Percentiles rank a stretch among this genome's conserved stretches.
Evolutionary conservation across 805 yeast species (phyloP).

Genomic region (Saturnispora mendoncae): DNA sequence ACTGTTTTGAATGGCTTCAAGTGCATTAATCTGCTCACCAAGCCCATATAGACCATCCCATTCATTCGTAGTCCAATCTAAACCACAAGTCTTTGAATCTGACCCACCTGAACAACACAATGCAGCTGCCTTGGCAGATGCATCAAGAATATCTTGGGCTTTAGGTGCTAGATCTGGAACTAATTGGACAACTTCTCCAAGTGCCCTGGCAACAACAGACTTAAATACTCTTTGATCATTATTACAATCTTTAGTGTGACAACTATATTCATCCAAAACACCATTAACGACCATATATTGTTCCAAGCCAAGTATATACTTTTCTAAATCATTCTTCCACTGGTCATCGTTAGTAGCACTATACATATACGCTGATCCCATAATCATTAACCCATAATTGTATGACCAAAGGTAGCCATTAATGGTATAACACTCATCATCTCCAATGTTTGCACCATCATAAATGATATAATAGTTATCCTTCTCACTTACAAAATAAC

Average conservation of each 20-base stretch:
- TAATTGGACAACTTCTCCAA: slow-evolving; percentile 24
- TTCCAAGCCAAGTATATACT: slow-evolving; percentile 32
- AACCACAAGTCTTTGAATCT: slow-evolving; percentile 71
- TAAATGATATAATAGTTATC: slow-evolving; percentile 40
- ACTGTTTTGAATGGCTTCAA: slow-evolving; percentile 56
- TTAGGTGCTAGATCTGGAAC: slow-evolving; percentile 40
- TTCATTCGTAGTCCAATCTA: slow-evolving; percentile 48
- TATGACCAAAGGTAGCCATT: slow-evolving; percentile 55
- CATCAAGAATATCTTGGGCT: slow-evolving; percentile 26
- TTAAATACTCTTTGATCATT: slow-evolving; percentile 74
- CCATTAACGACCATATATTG: slow-evolving; percentile 31
- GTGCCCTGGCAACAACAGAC: slow-evolving; percentile 22
- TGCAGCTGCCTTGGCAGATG: slow-evolving; percentile 63
- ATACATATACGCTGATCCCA: slow-evolving; percentile 65
- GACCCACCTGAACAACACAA: slow-evolving; percentile 63
- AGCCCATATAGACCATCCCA: slow-evolving; percentile 65
- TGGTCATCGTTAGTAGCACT: slow-evolving; percentile 41
- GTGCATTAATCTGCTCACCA: slow-evolving; percentile 73
- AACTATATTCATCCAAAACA: slow-evolving; percentile 53
- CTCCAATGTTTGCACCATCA: slow-evolving; percentile 54
- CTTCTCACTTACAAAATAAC: slow-evolving; percentile 36
- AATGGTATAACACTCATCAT: slow-evolving; percentile 39
- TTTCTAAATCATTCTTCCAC: slow-evolving; percentile 35
- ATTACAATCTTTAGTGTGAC: slow-evolving; percentile 49
- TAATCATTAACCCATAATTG: slow-evolving; percentile 56